Evolutionary conservation across 345 rosid genomes (phyloP).

Genomic region (Clausena lansium): DNA sequence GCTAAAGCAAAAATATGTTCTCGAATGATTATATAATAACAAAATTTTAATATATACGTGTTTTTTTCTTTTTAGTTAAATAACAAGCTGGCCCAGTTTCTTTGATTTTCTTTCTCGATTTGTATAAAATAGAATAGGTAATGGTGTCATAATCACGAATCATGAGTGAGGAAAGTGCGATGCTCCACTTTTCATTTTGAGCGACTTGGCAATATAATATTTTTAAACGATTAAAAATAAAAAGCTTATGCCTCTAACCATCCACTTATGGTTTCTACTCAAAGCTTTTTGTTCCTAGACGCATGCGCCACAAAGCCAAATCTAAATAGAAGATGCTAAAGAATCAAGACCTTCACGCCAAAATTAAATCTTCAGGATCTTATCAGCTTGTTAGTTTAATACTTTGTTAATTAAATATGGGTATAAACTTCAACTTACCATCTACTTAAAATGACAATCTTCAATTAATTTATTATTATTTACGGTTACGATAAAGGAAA

Average conservation of each 20-base stretch:
- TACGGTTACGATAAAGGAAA: too few species aligned
- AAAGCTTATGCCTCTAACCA: background rate
- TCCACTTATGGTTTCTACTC: background rate
- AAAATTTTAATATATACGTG: background rate
- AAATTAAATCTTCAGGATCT: background rate
- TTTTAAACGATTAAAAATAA: background rate
- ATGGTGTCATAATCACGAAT: too few species aligned
- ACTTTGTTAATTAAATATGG: background rate
- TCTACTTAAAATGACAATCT: too few species aligned
- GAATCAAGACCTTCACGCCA: background rate
- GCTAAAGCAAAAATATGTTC: background rate
- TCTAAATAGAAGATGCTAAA: background rate
- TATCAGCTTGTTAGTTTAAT: background rate
- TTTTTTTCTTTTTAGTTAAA: background rate
- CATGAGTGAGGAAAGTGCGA: background rate
- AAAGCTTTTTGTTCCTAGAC: background rate
- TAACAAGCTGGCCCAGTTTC: background rate
- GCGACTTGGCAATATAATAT: background rate
- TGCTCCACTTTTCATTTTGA: constrained; percentile 6
- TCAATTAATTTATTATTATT: too few species aligned
- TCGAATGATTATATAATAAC: background rate
- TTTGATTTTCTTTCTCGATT: background rate
- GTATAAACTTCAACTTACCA: too few species aligned
- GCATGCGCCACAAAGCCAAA: background rate
- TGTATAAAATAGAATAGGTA: too few species aligned